Base-by-base conservation (phyloP, 2,329 filamentous ascomycete species). In the Diaporthe citrichinensis region DNA sequence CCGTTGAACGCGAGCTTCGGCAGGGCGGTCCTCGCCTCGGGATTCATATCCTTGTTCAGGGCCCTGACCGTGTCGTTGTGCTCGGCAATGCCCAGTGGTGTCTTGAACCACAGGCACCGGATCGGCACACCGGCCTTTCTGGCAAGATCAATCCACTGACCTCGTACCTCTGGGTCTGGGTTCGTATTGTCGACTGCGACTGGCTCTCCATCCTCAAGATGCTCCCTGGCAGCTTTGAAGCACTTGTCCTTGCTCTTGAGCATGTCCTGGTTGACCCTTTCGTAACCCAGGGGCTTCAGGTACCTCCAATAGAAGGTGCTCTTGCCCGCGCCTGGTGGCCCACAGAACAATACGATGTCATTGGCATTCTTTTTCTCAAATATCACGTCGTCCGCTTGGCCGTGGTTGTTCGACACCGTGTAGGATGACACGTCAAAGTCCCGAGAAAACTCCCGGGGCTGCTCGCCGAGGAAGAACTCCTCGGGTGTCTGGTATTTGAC, bases 131-230 rank as follows among this genome's bases (percentile, higher is more conserved):
- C 87, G 80, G 91, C 86, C 80, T 93, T 93, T 78, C 88, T 89
- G 25, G 95, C 95, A 41, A 98, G 85, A 36, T 90, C 86, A 44
- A 95, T 85, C 96, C 96, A 98, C 76, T 94, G 86, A n/a, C 90
- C 89, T 78, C 97, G 90, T 34, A 93, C 95, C 71, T 94, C 93
- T 15, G 88, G 83, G 84, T 98, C 94, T 41, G 96, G 91, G 82
- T 99, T 99, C n/a, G 97, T 98, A 83, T 98, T 98, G 84, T 99
- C 97, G 76, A 98, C 89, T 36, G 89, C 95, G 5, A 98, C 91
- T 3, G 94, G 94, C 31, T 88, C 88, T 2, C 93, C 92, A 34
- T 90, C 88, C 55, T 88, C 84, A 57, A 98, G 86, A 62, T 90
- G 84, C 61, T 94, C 90, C 68, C 87, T 88, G 20, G 96, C 95